A percentile compares a stretch with the other conserved stretches of the same genome.
phyloP scores from a whole-genome alignment of 2,329 filamentous ascomycete genomes.

The Fusarium tupiense region DNA sequence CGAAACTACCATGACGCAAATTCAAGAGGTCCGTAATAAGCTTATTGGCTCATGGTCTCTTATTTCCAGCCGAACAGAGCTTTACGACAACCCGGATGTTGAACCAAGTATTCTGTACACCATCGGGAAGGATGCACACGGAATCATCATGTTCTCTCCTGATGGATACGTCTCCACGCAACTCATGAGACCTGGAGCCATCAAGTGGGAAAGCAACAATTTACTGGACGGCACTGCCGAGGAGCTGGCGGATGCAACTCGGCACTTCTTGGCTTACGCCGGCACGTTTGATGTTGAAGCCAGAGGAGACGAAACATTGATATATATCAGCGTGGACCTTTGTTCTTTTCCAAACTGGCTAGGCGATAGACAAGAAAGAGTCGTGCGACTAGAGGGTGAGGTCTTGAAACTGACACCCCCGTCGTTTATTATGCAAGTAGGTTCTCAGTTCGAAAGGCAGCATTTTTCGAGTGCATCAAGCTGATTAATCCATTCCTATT shows the following conservation, averaged over 20 bases:
- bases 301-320: not conserved
- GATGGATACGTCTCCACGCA: not conserved
- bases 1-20: not conserved
- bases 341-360: not conserved
- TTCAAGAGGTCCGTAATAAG: not conserved
- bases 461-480: too few species aligned
- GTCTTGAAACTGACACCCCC: too few species aligned
- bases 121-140: not conserved
- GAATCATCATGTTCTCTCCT: not conserved
- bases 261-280: not conserved
- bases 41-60: not conserved
- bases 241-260: not conserved
- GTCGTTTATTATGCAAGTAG: too few species aligned
- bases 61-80: not conserved
- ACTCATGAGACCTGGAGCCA: not conserved
- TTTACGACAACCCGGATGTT: not conserved
- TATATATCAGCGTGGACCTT: not conserved
- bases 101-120: not conserved
- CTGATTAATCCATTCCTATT: too few species aligned
- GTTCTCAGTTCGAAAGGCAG: too few species aligned
- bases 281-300: not conserved
- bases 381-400: too few species aligned
- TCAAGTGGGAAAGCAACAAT: not conserved
- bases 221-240: not conserved
- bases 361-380: too few species aligned